Base-by-base conservation (phyloP, 2,329 filamentous ascomycete genomes). In the Exophiala oligosperma region DNA sequence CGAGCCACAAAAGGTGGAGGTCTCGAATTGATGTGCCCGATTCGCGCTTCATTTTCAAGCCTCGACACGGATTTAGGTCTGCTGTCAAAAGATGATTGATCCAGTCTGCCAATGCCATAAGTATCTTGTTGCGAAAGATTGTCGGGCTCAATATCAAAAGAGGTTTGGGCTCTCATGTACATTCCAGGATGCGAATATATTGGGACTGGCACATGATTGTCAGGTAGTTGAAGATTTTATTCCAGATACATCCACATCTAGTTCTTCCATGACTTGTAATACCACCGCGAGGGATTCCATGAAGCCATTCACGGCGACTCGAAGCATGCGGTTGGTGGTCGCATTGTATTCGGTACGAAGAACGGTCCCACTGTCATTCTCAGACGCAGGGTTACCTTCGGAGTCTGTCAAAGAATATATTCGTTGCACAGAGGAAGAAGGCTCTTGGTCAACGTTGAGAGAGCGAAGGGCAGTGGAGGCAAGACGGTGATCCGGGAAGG, bases 231-330 rank as follows among this genome's bases (percentile, higher is more conserved):
- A 63, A 32, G 56, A 47, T 54, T 47, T 49, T 23, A 61, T 37
- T 37, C 81, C 83, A 40, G 96, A 72, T 1, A 94, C 88, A 76
- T 97, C 92, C 26, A 87, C 84, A 74, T 97, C 93, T 67, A 97
- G 75, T 72, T 95, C 89, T 73, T 90, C 86, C 89, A 97, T 96
- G 14, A 96, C 89, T 54, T 92, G 90, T 43, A 97, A 73, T 1
- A 97, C 88, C 4, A 97, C 85, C 52, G 86, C 85, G 56, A 97
- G 73, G 66, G 89, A 95, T 69, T 97, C 93, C 81, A 97, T 92
- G 74, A 97, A 97, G 8, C 92, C 91, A 76, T 97, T 97, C 56
- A 97, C 92, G 2, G 93, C 90, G 2, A 99, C 94, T 46, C 94
- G 87, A 57, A 99, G 81, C 93, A 97, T 97, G 66, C 94, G 88